Percentiles rank a stretch among this genome's conserved stretches.
phyloP scores from a whole-genome alignment of 768 basidiomycete species.

The Boletus sp. region DNA sequence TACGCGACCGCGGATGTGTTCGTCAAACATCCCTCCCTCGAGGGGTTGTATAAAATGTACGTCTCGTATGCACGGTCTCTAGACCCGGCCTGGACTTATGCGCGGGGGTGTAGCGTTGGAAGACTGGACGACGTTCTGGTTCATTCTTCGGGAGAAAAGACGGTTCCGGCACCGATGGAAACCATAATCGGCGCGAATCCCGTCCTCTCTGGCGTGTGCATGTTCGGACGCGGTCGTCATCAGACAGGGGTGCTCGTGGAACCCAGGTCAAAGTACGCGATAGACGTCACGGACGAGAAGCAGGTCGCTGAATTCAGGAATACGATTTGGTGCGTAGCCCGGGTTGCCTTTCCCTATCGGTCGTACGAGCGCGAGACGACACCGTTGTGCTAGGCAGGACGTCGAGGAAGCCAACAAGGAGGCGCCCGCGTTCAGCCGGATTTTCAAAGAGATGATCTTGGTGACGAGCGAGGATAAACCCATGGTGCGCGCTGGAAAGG shows the following conservation, averaged over 20 bases:
- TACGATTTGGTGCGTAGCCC: slow-evolving; percentile 34
- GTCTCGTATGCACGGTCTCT: not conserved
- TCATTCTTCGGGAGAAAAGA: slow-evolving; percentile 34
- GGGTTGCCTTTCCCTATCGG: not conserved
- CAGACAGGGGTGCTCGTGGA: slow-evolving; percentile 31
- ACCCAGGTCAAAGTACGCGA: slow-evolving; percentile 30
- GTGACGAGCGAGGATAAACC: slow-evolving; percentile 41
- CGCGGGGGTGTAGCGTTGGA: slow-evolving; percentile 31
- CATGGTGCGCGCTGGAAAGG: slow-evolving; percentile 44
- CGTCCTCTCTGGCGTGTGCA: slow-evolving; percentile 31
- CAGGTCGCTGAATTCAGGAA: slow-evolving; percentile 34
- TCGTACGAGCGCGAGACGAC: not conserved
- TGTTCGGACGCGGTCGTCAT: slow-evolving; percentile 40
- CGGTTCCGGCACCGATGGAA: slow-evolving; percentile 36
- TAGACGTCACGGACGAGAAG: slow-evolving; percentile 30
- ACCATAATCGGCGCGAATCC: slow-evolving; percentile 18
- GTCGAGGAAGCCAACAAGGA: slow-evolving; percentile 42
- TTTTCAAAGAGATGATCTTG: slow-evolving; percentile 53
- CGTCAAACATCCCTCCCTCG: slow-evolving; percentile 41
- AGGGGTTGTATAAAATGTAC: slow-evolving; percentile 43
- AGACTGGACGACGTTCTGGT: slow-evolving; percentile 35
- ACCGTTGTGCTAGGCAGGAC: slow-evolving; percentile 24
- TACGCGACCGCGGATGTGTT: slow-evolving; percentile 46
- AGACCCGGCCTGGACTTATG: not conserved
- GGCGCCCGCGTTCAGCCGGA: slow-evolving; percentile 40